Conservation (phyloP, 306 rosid species). For the Rosa rugosa region DNA sequence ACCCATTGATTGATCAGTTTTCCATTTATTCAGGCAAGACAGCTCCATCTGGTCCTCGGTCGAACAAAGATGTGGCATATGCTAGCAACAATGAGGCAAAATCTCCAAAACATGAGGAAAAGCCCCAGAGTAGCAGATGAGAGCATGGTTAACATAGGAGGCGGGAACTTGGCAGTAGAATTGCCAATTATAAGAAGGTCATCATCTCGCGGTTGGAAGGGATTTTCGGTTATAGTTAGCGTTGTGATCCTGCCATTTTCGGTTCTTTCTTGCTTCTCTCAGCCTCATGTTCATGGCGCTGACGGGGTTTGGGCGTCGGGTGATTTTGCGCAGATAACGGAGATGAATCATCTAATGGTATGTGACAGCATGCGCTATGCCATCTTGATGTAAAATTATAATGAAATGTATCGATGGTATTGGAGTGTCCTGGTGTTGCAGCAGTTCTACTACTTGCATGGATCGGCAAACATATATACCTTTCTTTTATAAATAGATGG, state of each 20-base stretch:
- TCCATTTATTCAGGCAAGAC: not conserved
- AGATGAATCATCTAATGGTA: slow-evolving; percentile 89
- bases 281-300: slow-evolving; percentile 52
- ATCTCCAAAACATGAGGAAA: slow-evolving; percentile 54
- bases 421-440: not conserved
- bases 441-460: not conserved
- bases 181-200: slow-evolving; percentile 36
- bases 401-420: not conserved
- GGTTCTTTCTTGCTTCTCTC: slow-evolving; percentile 69
- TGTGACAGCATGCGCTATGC: slow-evolving; percentile 97
- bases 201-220: slow-evolving; percentile 44
- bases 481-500: not conserved
- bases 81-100: slow-evolving; percentile 44
- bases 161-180: slow-evolving; percentile 38
- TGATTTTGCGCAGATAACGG: slow-evolving; percentile 64
- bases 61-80: slow-evolving; percentile 35
- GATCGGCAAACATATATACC: not conserved
- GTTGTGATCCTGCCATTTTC: slow-evolving; percentile 69
- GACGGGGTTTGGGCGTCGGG: slow-evolving; percentile 74
- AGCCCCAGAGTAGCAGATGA: slow-evolving; percentile 84
- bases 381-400: slow-evolving; percentile 65
- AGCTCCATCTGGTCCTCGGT: not conserved
- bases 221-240: slow-evolving; percentile 44
- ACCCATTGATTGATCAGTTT: not conserved
- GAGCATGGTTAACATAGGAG: slow-evolving; percentile 48